Evolutionary conservation across 2,329 filamentous ascomycete species (phyloP), one percentile per base, ranked within the genome.

Genomic region (Ophiostoma angusticollis): DNA sequence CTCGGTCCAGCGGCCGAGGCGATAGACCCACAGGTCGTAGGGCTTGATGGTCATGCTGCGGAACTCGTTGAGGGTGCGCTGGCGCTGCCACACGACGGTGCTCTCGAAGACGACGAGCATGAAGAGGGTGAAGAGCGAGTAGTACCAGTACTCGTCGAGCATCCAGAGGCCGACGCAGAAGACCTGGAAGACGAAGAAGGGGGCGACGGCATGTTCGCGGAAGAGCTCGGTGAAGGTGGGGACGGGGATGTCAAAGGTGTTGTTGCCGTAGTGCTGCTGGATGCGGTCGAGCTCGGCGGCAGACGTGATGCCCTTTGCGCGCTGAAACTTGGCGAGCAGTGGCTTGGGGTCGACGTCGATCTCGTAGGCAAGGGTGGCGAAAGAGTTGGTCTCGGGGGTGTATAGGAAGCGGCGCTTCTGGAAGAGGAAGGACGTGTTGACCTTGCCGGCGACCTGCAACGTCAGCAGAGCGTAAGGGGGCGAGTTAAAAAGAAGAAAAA

Each of bases 111-210:
- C 80, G 49, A 98, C 85, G 40, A 98, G 75, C 93, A 98, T 98
- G 65, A 96, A 87, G 17, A 98, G 78, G 1, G 93, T 98, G 62
- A 98, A 98, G 16, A 98, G 74, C 45, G 91, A 96, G 65, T 98
- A 98, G 68, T 98, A 98, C 91, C 93, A 98, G 64, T 96, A 98
- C 63, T 98, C 93, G 56, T 98, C 91, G 56, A 98, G 67, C 78
- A 96, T 84, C 91, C 91, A 98, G 45, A 98, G 67, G 13, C 91
- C 93, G 42, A 98, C 91, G 52, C 93, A 98, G 67, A 98, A 98
- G 45, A 98, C 71, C 68, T 98, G 91, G 65, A 98, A 98, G 47
- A 98, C 87, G 62, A 98, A 98, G 69, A 98, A 98, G 5, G 91
- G 91, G 17, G 93, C 93, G 17, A 98, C 93, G 18, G 93, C 89